phyloP scores from a whole-genome alignment of 177 flowering plant species.

The Vitis hybrid region DNA sequence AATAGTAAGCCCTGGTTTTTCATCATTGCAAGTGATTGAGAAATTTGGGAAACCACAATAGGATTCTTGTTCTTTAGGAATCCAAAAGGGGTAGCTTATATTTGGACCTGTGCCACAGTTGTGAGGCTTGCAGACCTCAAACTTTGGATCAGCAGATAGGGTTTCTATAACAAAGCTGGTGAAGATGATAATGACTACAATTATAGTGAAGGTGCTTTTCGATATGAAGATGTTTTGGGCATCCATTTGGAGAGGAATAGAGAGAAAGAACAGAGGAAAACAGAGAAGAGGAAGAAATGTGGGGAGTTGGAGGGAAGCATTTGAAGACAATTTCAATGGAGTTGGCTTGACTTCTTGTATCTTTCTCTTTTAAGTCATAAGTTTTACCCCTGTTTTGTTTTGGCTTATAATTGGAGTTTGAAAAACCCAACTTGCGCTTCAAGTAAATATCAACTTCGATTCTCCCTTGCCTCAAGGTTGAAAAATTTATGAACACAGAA shows the following conservation, averaged over 20 bases:
- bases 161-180: slow-evolving; percentile 7
- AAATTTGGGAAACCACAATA: slow-evolving; percentile 48
- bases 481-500: too few relatives aligned
- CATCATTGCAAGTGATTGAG: slow-evolving; percentile 26
- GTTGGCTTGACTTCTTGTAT: slow-evolving; percentile 5
- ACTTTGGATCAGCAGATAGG: slow-evolving; percentile 31
- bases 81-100: slow-evolving; percentile 53
- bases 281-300: not conserved
- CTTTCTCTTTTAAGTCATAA: too few relatives aligned
- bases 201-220: slow-evolving; percentile 1
- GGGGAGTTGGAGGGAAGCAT: not conserved
- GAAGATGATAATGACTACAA: slow-evolving; percentile 17
- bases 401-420: slow-evolving; percentile 15
- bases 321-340: not conserved
- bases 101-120: slow-evolving; percentile 42
- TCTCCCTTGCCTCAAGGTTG: too few relatives aligned
- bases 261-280: not conserved
- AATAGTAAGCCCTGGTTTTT: slow-evolving; percentile 26
- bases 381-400: too few relatives aligned
- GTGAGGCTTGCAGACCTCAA: slow-evolving; percentile 37
- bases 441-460: too few relatives aligned
- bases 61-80: slow-evolving; percentile 23
- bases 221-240: slow-evolving; percentile 12
- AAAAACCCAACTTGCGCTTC: not conserved
- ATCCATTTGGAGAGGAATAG: slow-evolving; percentile 27